A percentile compares a stretch with the other conserved stretches of the same genome.
phyloP scores from a whole-genome alignment of 2,329 filamentous ascomycete genomes.

The Coniochaeta prunicola region DNA sequence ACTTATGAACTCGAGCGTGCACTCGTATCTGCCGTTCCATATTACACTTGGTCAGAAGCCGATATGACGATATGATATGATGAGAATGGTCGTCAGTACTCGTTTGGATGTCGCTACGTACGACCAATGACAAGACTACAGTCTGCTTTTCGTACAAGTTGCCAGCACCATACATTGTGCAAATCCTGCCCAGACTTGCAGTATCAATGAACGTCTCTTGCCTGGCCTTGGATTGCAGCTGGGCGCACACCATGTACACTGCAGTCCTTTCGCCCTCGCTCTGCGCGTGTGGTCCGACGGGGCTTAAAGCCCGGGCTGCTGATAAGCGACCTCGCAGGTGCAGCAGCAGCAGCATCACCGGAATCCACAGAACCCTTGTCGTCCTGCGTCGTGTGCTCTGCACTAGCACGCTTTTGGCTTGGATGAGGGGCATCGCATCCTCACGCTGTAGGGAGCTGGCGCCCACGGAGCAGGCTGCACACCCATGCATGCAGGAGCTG shows the following conservation, averaged over 20 bases:
- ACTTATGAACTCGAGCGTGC: constrained; percentile 11
- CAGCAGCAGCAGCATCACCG: background rate
- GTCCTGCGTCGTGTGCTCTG: background rate
- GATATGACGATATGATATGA: too few species aligned
- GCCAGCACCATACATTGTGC: background rate
- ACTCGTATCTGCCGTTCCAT: constrained; percentile 7
- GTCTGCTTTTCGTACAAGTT: background rate
- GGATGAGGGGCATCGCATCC: constrained; percentile 1
- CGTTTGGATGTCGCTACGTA: background rate
- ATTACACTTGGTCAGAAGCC: background rate
- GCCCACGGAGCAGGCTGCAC: background rate
- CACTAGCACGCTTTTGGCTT: constrained; percentile 2
- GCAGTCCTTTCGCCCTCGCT: too few species aligned
- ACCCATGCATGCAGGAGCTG: background rate
- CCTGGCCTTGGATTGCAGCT: background rate
- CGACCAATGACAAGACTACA: background rate
- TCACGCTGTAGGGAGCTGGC: background rate
- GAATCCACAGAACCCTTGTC: background rate
- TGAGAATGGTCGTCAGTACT: background rate
- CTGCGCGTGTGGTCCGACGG: too few species aligned
- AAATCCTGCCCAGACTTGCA: background rate
- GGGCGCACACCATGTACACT: background rate
- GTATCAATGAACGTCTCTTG: background rate
- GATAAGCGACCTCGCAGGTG: background rate
- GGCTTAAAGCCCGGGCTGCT: background rate